Conservation (phyloP, 345 rosid species). For the Adansonia digitata region DNA sequence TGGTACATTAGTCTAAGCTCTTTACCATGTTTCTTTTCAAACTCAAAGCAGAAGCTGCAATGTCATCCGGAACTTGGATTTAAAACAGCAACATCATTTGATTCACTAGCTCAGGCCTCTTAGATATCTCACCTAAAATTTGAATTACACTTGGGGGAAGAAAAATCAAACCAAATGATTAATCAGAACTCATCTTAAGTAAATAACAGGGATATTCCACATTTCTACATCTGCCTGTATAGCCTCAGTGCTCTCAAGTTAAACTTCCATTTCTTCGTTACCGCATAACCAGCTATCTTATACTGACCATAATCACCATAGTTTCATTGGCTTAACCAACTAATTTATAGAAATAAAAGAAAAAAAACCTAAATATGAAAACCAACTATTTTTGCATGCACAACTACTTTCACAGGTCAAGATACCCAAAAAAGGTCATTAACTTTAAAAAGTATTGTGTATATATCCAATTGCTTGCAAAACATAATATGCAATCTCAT, state of each 20-base stretch:
- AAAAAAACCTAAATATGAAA: background rate
- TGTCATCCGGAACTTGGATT: background rate
- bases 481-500: background rate
- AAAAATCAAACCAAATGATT: background rate
- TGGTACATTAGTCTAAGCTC: background rate
- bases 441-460: background rate
- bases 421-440: background rate
- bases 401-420: background rate
- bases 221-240: background rate
- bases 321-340: background rate
- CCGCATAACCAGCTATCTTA: background rate
- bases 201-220: background rate
- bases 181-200: background rate
- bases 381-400: background rate
- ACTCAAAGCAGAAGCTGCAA: background rate
- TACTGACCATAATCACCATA: background rate
- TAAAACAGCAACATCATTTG: background rate
- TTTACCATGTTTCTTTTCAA: slow-evolving; percentile 1
- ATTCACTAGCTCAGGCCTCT: background rate
- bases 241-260: background rate
- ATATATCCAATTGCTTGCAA: background rate
- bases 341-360: background rate
- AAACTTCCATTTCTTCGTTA: background rate
- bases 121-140: background rate
- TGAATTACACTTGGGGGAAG: background rate